Percentiles rank a stretch among this genome's conserved stretches.
These are phyloP conservation scores for Plasmodium gaboni DNA, from an alignment of 169 alveolate genomes.

Conservation along the genomic window DNA sequence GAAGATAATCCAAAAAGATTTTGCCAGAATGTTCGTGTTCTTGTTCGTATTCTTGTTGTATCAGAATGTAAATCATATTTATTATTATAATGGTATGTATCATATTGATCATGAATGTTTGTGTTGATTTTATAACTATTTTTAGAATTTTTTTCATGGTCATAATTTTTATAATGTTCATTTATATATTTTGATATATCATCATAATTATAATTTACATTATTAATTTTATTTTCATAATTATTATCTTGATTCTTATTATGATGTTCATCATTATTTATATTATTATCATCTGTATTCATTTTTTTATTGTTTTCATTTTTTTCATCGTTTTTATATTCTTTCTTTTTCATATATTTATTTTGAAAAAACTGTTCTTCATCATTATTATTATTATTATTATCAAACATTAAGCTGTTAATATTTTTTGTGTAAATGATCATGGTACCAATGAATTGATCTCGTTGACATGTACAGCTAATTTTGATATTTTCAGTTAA, in stretches of 20 bases:
- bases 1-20: constrained; percentile 57
- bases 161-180: not conserved
- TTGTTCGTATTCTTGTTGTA: not conserved
- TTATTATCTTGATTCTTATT: not conserved
- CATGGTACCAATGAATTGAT: constrained; percentile 26
- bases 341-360: not conserved
- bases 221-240: not conserved
- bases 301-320: not conserved
- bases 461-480: constrained; percentile 37
- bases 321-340: not conserved
- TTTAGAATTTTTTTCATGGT: not conserved
- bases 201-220: not conserved
- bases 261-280: not conserved
- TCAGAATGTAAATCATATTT: not conserved
- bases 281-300: not conserved
- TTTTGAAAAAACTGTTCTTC: not conserved
- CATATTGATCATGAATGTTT: not conserved
- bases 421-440: constrained; percentile 17
- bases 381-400: not conserved
- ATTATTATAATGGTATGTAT: constrained; percentile 1
- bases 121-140: not conserved
- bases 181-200: not conserved
- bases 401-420: constrained; percentile 3
- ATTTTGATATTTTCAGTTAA: constrained; percentile 25
- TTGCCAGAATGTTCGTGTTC: constrained; percentile 57